These are phyloP conservation scores for Schizophyllum commune DNA, from an alignment of 1,284 basidiomycete genomes.

Conservation along the genomic window DNA sequence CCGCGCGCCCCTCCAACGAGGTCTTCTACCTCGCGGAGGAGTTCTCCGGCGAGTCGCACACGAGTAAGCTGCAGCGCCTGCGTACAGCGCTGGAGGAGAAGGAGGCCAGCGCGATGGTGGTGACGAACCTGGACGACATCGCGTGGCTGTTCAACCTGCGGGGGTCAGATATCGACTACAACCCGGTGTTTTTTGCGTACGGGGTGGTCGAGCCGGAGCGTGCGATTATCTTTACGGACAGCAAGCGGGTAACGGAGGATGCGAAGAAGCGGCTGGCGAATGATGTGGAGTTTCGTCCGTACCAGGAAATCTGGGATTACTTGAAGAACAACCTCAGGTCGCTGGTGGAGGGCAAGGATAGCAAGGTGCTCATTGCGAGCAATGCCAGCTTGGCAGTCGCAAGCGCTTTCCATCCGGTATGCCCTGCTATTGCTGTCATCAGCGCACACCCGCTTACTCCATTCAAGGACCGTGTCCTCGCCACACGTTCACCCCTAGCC, in stretches of 20 bases:
- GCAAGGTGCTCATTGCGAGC: constrained; percentile 58
- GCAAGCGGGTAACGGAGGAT: constrained; percentile 50
- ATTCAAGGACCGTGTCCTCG: constrained; percentile 4
- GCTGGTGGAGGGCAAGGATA: constrained; percentile 22
- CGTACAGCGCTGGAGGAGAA: constrained; percentile 61
- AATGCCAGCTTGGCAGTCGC: constrained; percentile 76
- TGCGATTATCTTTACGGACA: constrained; percentile 71
- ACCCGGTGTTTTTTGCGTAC: constrained; percentile 95
- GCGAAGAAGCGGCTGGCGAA: constrained; percentile 53
- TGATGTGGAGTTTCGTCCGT: constrained; percentile 64
- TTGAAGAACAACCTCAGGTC: constrained; percentile 29
- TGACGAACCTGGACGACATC: constrained; percentile 83
- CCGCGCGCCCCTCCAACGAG: constrained; percentile 61
- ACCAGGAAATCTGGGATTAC: constrained; percentile 60
- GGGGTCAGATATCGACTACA: constrained; percentile 89
- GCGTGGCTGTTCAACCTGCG: constrained; percentile 95
- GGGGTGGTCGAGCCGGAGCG: constrained; percentile 69
- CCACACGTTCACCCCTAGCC: constrained; percentile 68
- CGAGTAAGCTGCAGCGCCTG: constrained; percentile 61
- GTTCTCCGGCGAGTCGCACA: constrained; percentile 62
- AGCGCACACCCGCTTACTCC: background rate
- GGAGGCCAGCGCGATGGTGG: constrained; percentile 61
- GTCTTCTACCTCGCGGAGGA: constrained; percentile 69
- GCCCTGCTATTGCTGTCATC: constrained; percentile 11
- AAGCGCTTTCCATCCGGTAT: constrained; percentile 62